Evolutionary conservation across 345 rosid genomes (phyloP), one percentile per base, ranked within the genome.

Genomic region (Citrus reticulata): DNA sequence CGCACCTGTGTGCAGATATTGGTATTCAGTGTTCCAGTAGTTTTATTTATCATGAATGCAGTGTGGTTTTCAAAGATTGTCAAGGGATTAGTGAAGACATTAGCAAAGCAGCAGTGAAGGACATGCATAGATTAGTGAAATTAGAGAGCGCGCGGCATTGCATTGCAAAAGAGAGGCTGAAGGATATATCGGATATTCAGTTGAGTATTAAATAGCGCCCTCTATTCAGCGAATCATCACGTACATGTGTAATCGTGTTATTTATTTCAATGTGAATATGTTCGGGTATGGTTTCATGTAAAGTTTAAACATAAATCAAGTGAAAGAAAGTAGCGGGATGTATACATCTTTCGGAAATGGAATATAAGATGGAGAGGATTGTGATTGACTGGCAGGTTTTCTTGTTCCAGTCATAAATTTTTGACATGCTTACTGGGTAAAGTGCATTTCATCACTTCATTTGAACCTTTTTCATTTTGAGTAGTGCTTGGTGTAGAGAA

Each of bases 11-110:
- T 94, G 58, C 79, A 81, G 62, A 55, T 86, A 30, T 76, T 95
- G 82, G 92, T 83, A 39, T 81, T 84, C 3, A 70, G 82, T 32
- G 98, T 92, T 84, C 98, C 98, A 16, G 40, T 75, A 9, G 81
- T 73, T 51, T 76, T 93, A 24, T 88, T 85, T 20, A 66, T 85
- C 59, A 88, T 95, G 98, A 95, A 92, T 90, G 72, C 93, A 87
- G 84, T 87, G 83, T 95, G 98, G 98, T 93, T 95, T 81, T 83
- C 84, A 68, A 95, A 95, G 85, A 95, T 95, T 64, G 68, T 89
- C 55, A 91, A 83, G 88, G 98, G 98, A 51, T 60, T 95, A 81
- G 81, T 80, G 88, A 93, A 90, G 88, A 90, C 94, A 65, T 80
- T 95, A 79, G 82, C 91, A 51, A 91, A 95, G 89, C 86, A 86